phyloP scores from a whole-genome alignment of 768 basidiomycete genomes.

The Saitozyma sp. region DNA sequence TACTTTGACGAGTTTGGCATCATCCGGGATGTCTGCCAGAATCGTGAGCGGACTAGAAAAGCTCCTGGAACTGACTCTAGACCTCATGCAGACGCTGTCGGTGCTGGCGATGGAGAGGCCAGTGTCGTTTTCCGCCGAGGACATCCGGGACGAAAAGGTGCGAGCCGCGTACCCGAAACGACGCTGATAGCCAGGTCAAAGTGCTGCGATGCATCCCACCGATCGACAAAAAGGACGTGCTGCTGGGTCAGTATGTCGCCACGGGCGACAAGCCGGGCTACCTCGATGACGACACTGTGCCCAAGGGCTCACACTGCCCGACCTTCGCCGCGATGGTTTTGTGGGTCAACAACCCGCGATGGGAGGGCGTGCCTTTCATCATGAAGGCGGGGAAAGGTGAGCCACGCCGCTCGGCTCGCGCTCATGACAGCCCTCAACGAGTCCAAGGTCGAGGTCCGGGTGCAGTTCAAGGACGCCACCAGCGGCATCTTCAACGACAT shows the following conservation, averaged over 20 bases:
- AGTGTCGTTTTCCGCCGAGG: constrained; percentile 94
- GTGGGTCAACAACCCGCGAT: constrained; percentile 90
- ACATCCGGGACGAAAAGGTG: constrained; percentile 98
- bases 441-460: constrained; percentile 95
- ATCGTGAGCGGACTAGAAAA: constrained; percentile 66
- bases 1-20: constrained; percentile 99
- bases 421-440: constrained; percentile 78
- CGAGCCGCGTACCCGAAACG: constrained; percentile 7
- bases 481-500: constrained; percentile 96
- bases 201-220: constrained; percentile 88
- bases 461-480: constrained; percentile 97
- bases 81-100: constrained; percentile 90
- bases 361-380: constrained; percentile 99
- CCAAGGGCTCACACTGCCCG: constrained; percentile 85
- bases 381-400: constrained; percentile 96
- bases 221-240: constrained; percentile 70
- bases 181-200: constrained; percentile 69
- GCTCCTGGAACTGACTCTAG: constrained; percentile 55
- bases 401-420: constrained; percentile 27
- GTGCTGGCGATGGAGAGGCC: constrained; percentile 97
- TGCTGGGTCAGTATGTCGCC: constrained; percentile 90
- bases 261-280: constrained; percentile 77
- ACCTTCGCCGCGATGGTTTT: constrained; percentile 89
- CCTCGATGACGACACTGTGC: constrained; percentile 93
- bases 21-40: constrained; percentile 95